Base-by-base conservation (phyloP, 2,329 filamentous ascomycete species). In the Diaporthe citri region DNA sequence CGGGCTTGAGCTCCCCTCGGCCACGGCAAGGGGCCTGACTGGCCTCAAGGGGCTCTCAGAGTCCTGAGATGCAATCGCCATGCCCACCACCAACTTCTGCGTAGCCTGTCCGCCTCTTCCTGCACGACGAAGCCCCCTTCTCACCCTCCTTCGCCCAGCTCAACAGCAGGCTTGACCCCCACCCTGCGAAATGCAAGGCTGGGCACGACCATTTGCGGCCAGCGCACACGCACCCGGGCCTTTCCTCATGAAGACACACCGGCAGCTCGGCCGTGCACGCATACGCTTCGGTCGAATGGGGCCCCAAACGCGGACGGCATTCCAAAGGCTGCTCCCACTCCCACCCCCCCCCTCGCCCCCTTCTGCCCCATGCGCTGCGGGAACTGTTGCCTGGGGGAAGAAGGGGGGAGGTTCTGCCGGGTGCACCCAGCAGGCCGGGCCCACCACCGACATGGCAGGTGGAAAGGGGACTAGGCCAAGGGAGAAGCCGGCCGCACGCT, bases 181-280 rank as follows among this genome's bases (percentile, higher is more conserved):
- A 73, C 48, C 51, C 22, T 41, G 46, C 39, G 46, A 36, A 56
- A 56, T 74, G 66, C 72, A 74, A 64, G 56, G 56, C 72, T 74
- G 66, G 64, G 72, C 31, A 64, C 34, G 51, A 22, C 46, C 71
- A 73, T 67, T 67, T 48, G 48, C 57, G 22, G 31, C 62, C 62
- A 67, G 43, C 64, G 46, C 64, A 67, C 8, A 39, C 43, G 34
- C 64, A 51, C 22, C 64, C 46, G 46, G 36, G 36, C 59, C 71
- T 66, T 73, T 73, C 71, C 71, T 20, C 36, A 56, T 67, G 13
- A 55, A 55, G 71, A 41, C 25, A 56, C 59, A 66, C 59, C 71
- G 48, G 71, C 71, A 73, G 59, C 59, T 55, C 48, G 46, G 13
- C 46, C 46, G 34, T 52, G 46, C 64, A 67, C 55, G 64, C 64